Base-by-base conservation (phyloP, 2,329 filamentous ascomycete species). In the Didymellaceae sp. region DNA sequence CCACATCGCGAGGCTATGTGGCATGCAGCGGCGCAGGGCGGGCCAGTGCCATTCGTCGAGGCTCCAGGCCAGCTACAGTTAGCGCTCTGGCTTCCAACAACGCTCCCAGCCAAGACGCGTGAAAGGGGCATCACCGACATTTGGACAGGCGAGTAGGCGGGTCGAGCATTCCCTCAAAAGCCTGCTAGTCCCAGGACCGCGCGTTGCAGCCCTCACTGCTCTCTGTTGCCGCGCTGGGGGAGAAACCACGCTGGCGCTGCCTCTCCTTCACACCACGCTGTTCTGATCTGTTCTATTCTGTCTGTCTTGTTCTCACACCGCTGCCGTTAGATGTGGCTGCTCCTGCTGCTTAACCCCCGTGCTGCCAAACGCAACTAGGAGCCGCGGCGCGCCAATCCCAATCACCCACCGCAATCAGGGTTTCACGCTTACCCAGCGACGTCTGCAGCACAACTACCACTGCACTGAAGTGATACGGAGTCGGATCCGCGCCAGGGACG, bases 91-190 rank as follows among this genome's bases (percentile, higher is more conserved):
- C 39, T 22, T 39, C 55, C 55, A 60, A 45, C 45, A 37, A 44
- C 58, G 54, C 50, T 54, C 45, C 45, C 55, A 42, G 61, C 57
- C 61, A 62, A 63, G 59, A 42, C 47, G 39, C 40, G 54, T 53
- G 56, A 64, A 65, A 66, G 63, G 66, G 62, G 51, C 59, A 54
- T 53, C 39, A 44, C 49, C 43, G 49, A 53, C 49, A 52, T 52
- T 52, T 53, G 39, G 49, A 44, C 44, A 33, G 49, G 33, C 39
- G 34, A 34, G 43, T 44, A 47, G 43, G 33, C 49, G 49, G 33
- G 49, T 47, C 28, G 39, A 44, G 48, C 48, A 46, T 38, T 33
- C 21, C 32, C 42, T 46, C 48, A 52, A 46, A 52, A 52, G 48
- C 18, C 42, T 37, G 32, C 48, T 46, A 42, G 48, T 17, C 42